These are phyloP conservation scores for Penicillium cataractarum DNA, from an alignment of 495 filamentous ascomycete species.

Conservation along the genomic window DNA sequence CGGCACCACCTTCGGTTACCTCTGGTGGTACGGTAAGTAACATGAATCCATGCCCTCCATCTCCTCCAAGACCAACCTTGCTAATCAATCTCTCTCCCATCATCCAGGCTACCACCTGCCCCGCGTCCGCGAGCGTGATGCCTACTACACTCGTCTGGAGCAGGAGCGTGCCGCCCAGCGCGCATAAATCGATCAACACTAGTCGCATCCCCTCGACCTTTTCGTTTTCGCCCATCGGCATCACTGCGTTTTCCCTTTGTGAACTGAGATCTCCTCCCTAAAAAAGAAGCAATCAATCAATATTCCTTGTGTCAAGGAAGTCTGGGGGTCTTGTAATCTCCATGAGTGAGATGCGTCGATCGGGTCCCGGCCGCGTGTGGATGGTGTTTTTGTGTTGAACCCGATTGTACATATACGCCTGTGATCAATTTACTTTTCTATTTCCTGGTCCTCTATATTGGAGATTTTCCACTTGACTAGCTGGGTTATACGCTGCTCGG, in stretches of 20 bases:
- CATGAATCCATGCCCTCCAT: slow-evolving; percentile 5
- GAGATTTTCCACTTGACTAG: neutral
- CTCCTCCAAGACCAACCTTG: neutral
- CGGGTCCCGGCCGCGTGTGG: slow-evolving; percentile 24
- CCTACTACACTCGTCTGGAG: slow-evolving; percentile 77
- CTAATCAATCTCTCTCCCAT: neutral
- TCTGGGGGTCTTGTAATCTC: neutral
- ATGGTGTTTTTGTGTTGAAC: slow-evolving; percentile 13
- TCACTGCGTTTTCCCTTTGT: slow-evolving; percentile 23
- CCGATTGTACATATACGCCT: slow-evolving; percentile 39
- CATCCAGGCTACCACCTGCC: slow-evolving; percentile 75
- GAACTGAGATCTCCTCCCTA: slow-evolving; percentile 13
- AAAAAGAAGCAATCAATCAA: slow-evolving; percentile 4
- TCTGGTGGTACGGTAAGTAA: slow-evolving; percentile 81
- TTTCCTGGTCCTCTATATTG: neutral
- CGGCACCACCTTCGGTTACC: slow-evolving; percentile 71
- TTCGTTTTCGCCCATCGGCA: slow-evolving; percentile 28
- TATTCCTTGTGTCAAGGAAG: slow-evolving; percentile 11
- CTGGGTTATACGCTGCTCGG: neutral
- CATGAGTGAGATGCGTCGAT: slow-evolving; percentile 19
- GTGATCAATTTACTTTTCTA: slow-evolving; percentile 25
- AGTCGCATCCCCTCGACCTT: slow-evolving; percentile 20
- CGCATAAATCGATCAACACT: slow-evolving; percentile 33
- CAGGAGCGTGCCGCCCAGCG: slow-evolving; percentile 59
- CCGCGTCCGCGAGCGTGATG: slow-evolving; percentile 72